Base-by-base conservation (phyloP, 345 rosid species). In the Limnanthes douglasii region DNA sequence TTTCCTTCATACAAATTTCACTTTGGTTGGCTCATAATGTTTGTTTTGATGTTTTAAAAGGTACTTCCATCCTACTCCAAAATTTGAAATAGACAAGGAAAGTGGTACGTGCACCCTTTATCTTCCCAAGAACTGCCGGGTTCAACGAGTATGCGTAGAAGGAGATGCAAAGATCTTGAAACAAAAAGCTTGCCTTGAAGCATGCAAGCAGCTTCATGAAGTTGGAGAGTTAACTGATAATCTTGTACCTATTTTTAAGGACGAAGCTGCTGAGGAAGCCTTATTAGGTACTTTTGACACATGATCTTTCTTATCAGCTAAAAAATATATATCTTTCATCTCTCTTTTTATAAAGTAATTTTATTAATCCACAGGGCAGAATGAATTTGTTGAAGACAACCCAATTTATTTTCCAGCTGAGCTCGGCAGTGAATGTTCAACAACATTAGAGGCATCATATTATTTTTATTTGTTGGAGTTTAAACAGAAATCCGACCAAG, bases 141-240 rank as follows among this genome's bases (percentile, higher is more conserved):
- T 80, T 12, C 56, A 20, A 32, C 22, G 54, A 26, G 65, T 80
- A 28, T 6, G 4, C 13, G 69, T 60, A 12, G 20, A 62, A 10
- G 94, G 66, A 36, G 24, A 68, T 26, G 0, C 8, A 24, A 66
- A 55, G 33, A 35, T 15, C 39, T 25, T 72, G 44, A 84, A 70
- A 69, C 70, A 74, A 58, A 64, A 43, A 60, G 84, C 68, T 17
- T 90, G 94, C 49, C 73, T 90, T 34, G 66, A 84, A 77, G 92
- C 94, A 29, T 84, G 95, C 73, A 72, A 60, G 56, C 46, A 68
- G 45, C 82, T 90, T 15, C 79, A 90, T 25, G 0, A 18, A 46
- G 39, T 46, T 57, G 86, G 92, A 21, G 81, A 94, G 54, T 62
- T 90, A 43, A 77, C 73, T 6, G 92, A 84, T 68, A 21, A 84